A percentile compares a stretch with the other conserved stretches of the same genome.
phyloP scores from a whole-genome alignment of 768 basidiomycete genomes.

The Gloeostereum incarnatum region DNA sequence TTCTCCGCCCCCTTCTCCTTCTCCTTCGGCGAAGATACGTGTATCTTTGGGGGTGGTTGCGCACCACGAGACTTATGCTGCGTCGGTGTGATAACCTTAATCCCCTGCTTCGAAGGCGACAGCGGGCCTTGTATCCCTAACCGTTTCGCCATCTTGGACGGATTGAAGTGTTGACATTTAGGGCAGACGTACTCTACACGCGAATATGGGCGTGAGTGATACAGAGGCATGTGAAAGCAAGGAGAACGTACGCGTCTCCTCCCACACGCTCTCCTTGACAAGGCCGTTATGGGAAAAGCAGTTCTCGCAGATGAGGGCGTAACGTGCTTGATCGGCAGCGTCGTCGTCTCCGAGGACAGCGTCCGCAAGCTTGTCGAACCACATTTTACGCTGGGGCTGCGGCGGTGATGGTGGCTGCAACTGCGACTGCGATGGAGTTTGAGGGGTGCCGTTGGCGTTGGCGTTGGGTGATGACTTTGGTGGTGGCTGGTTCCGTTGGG shows the following conservation, averaged over 20 bases:
- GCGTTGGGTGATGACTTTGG: too few species aligned
- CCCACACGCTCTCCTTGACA: slow-evolving; percentile 74
- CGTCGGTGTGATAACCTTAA: too few species aligned
- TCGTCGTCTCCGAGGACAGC: slow-evolving; percentile 80
- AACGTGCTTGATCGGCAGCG: slow-evolving; percentile 41
- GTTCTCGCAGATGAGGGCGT: slow-evolving; percentile 82
- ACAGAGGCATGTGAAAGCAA: not conserved
- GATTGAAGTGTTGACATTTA: slow-evolving; percentile 81
- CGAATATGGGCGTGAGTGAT: not conserved
- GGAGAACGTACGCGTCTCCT: slow-evolving; percentile 62
- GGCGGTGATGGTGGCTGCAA: slow-evolving; percentile 19
- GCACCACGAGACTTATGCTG: too few species aligned
- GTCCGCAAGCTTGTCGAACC: slow-evolving; percentile 87
- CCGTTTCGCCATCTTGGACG: too few species aligned
- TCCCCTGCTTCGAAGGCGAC: too few species aligned
- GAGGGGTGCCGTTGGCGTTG: not conserved
- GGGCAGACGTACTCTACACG: slow-evolving; percentile 73
- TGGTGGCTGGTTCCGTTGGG: slow-evolving; percentile 16
- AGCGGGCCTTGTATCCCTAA: too few species aligned
- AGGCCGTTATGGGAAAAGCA: slow-evolving; percentile 88
- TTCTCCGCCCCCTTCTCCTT: too few species aligned
- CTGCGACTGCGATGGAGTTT: not conserved
- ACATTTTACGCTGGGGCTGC: slow-evolving; percentile 54
- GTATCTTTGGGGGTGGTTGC: too few species aligned
- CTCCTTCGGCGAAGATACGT: too few species aligned